Conservation (phyloP, 495 filamentous ascomycete genomes). For the Annulohypoxylon bovei region DNA sequence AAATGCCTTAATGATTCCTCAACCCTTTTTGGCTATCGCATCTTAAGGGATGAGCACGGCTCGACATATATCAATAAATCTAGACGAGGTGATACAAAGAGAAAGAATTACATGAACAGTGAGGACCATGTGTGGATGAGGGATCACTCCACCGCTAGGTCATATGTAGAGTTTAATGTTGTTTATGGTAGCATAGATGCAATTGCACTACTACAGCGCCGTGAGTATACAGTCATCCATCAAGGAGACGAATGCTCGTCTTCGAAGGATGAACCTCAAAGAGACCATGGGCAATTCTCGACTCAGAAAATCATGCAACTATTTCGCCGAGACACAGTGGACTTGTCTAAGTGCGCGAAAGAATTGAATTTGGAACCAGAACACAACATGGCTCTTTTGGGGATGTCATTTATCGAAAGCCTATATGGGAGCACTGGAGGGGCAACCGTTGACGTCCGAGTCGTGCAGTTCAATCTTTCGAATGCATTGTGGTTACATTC, state of each 20-base stretch:
- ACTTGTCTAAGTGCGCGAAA: not conserved
- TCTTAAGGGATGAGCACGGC: not conserved
- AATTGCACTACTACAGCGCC: not conserved
- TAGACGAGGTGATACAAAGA: not conserved
- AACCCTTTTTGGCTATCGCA: not conserved
- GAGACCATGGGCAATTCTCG: too few species aligned
- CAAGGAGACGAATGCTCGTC: not conserved
- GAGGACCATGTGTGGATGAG: not conserved
- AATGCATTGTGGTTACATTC: not conserved
- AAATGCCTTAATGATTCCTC: not conserved
- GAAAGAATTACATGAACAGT: not conserved
- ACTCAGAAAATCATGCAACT: not conserved
- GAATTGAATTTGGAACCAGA: not conserved
- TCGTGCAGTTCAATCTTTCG: not conserved
- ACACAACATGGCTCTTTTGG: not conserved
- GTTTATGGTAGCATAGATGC: not conserved
- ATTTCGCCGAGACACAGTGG: not conserved
- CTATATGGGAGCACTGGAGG: not conserved
- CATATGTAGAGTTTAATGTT: not conserved
- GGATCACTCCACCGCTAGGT: not conserved
- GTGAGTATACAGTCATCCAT: not conserved
- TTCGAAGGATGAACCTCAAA: not conserved
- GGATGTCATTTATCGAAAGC: not conserved
- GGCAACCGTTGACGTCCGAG: not conserved
- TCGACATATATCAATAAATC: not conserved